phyloP scores from a whole-genome alignment of 2,329 filamentous ascomycete genomes.

The Fusarium neocosmosporiellum region DNA sequence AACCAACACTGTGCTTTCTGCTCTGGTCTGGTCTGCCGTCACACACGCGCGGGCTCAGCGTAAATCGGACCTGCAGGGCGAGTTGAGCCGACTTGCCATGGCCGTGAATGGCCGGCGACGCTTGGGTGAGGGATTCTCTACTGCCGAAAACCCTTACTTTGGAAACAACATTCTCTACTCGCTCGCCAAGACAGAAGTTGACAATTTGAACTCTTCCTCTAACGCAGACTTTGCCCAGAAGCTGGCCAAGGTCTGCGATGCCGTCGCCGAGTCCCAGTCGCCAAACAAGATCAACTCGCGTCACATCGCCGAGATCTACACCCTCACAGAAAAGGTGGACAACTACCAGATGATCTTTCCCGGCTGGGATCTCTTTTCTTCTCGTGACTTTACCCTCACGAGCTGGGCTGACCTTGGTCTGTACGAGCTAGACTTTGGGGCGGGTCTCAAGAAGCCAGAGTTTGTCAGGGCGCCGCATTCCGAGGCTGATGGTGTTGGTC shows the following conservation, averaged over 20 bases:
- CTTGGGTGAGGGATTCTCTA: not conserved
- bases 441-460: conserved; percentile 1
- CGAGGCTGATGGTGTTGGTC: conserved; percentile 12
- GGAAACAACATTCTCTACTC: conserved; percentile 14
- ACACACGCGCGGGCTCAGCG: conserved; percentile 4
- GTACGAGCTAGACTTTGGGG: conserved; percentile 7
- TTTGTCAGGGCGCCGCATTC: conserved; percentile 6
- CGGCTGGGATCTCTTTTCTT: conserved; percentile 15
- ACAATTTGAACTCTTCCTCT: not conserved
- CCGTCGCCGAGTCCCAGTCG: conserved; percentile 1
- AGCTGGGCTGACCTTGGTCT: conserved; percentile 19
- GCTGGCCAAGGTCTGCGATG: not conserved
- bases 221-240: not conserved
- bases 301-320: conserved; percentile 14
- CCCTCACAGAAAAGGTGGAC: not conserved
- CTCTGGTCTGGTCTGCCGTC: conserved; percentile 8
- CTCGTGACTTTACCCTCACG: conserved; percentile 12
- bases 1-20: conserved; percentile 13
- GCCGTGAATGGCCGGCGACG: conserved; percentile 16
- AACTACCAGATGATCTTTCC: conserved; percentile 17
- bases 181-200: not conserved
- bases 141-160: conserved; percentile 1
- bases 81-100: conserved; percentile 7
- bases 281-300: not conserved
- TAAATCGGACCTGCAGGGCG: not conserved